Evolutionary conservation across 2,329 filamentous ascomycete genomes (phyloP).

Genomic region (Cercospora sp.): DNA sequence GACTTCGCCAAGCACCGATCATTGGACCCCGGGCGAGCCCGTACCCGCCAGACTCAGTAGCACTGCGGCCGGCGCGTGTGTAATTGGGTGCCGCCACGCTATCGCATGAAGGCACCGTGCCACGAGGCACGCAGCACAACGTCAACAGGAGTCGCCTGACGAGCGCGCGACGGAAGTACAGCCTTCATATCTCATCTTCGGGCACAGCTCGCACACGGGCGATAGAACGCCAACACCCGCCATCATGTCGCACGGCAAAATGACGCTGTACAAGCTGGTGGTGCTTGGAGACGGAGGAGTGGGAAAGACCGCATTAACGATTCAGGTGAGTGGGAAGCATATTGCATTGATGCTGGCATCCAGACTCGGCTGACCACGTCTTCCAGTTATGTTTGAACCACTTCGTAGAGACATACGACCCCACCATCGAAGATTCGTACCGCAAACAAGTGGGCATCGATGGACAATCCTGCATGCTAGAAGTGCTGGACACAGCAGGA

Average conservation of each 20-base stretch:
- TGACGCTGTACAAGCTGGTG: slow-evolving; percentile 76
- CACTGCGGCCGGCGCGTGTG: slow-evolving; percentile 10
- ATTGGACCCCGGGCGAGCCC: slow-evolving; percentile 20
- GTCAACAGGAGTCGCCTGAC: slow-evolving; percentile 19
- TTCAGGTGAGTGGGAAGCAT: slow-evolving; percentile 57
- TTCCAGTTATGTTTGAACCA: slow-evolving; percentile 88
- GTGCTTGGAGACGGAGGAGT: slow-evolving; percentile 98
- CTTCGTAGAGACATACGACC: slow-evolving; percentile 88
- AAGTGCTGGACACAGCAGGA: slow-evolving; percentile 93
- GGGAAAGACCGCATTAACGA: slow-evolving; percentile 98
- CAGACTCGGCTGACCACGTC: slow-evolving; percentile 16
- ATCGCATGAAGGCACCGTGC: slow-evolving; percentile 15
- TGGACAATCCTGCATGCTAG: slow-evolving; percentile 91
- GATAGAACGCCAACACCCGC: slow-evolving; percentile 8
- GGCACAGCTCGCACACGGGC: slow-evolving; percentile 17
- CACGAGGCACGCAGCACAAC: slow-evolving; percentile 17
- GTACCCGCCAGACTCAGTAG: slow-evolving; percentile 20
- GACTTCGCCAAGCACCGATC: slow-evolving; percentile 4
- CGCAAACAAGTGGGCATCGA: slow-evolving; percentile 81
- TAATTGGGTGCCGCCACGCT: slow-evolving; percentile 19
- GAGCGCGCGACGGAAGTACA: slow-evolving; percentile 3
- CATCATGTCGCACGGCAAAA: slow-evolving; percentile 41
- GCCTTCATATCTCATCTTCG: slow-evolving; percentile 12
- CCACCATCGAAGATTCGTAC: slow-evolving; percentile 68
- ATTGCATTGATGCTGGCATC: neutral